These are phyloP conservation scores for Rhynchosporium graminicola DNA, from an alignment of 2,329 filamentous ascomycete genomes.

Conservation along the genomic window DNA sequence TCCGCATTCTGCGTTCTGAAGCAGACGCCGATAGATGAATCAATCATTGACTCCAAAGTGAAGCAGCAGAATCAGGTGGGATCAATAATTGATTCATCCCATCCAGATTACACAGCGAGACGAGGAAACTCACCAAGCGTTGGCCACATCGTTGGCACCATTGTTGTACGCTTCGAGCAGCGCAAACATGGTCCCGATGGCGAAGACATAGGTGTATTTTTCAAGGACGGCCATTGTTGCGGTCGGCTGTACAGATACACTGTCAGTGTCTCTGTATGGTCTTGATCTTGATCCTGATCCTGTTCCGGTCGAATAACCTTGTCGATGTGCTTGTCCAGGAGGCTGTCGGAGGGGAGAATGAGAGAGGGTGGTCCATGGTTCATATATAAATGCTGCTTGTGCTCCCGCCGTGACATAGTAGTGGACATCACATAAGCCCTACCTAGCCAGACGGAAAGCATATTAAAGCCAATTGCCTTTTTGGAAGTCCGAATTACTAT, in stretches of 20 bases:
- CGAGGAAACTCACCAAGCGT: constrained; percentile 56
- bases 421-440: neutral
- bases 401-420: too few relatives aligned
- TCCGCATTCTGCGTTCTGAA: too few relatives aligned
- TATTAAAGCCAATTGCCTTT: neutral
- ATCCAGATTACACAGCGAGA: too few relatives aligned
- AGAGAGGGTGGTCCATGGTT: neutral
- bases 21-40: too few relatives aligned
- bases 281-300: constrained; percentile 37
- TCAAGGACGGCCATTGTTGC: too few relatives aligned
- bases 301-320: constrained; percentile 1
- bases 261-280: constrained; percentile 28
- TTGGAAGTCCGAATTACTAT: neutral
- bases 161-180: constrained; percentile 62
- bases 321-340: constrained; percentile 4
- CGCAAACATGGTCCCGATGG: constrained; percentile 56
- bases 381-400: neutral
- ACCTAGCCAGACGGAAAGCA: neutral
- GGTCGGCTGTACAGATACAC: too few relatives aligned
- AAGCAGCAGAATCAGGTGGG: too few relatives aligned
- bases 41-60: too few relatives aligned
- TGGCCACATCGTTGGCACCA: constrained; percentile 73
- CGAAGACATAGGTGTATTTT: constrained; percentile 58
- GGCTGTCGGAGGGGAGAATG: neutral
- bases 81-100: too few relatives aligned